Evolutionary conservation across 306 rosid species (phyloP), one percentile per base, ranked within the genome.

Genomic region (Sechiopsis laciniata): DNA sequence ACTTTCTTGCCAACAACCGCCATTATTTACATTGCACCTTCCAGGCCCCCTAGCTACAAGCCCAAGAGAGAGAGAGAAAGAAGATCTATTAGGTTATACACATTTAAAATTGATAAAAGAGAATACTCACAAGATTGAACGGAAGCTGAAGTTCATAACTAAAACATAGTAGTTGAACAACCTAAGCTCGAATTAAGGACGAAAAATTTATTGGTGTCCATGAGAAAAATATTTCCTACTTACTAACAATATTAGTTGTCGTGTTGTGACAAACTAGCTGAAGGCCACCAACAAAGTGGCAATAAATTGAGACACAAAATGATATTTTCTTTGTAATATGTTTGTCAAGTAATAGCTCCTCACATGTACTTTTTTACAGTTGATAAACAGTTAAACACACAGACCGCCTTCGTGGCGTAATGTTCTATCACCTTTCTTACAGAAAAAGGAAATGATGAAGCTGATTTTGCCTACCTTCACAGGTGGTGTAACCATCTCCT

Each of bases 1-100:
- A 55, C 92, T 87, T 19, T 83, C 91, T 81, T 89, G 96, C 98
- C 98, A 94, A 78, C 98, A 94, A 73, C 97, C 98, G 61, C 98
- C 98, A 76, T 94, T 88, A 73, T 94, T 89, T 72, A 94, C 86
- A 77, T 86, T 94, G 89, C 98, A 94, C 75, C 96, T 80, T 55
- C 98, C 97, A 72, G 98, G 92, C 46, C 98, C 98, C 75, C 91
- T 89, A 3, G 98, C 98, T 94, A 87, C 75, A 84, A 77, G 79
- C 75, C 82, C 72, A 2, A 26, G 29, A 26, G 76, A 35, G 74
- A 71, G 35, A 79, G 74, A 71, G 50, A 63, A 51, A 37, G 71
- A 37, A 42, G 29, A 65, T 65, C 21, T 19, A 66, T 42, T 37
- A 66, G 54, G 16, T 66, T 10, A 16, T 66, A 19, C 8, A 66